Base-by-base conservation (phyloP, 225 moss, liverwort and hornwort species). In the Sphagnum contortum region DNA sequence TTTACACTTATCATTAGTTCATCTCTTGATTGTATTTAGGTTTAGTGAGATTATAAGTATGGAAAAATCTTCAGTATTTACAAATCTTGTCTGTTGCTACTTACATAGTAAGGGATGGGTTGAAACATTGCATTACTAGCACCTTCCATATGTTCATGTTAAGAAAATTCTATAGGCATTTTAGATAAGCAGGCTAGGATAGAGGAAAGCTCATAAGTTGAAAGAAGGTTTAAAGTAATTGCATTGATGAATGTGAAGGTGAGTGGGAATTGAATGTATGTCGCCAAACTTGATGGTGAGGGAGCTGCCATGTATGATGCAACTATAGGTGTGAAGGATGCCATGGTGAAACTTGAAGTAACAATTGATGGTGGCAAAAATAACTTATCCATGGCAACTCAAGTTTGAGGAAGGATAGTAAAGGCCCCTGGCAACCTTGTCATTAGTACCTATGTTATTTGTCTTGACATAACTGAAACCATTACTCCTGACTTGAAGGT, bases 181-280 rank as follows among this genome's bases (percentile, higher is more conserved):
- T 29, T 29, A 29, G 29, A 29, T 29, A 29, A 29, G 29, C 29
- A 29, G 29, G 29, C 29, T 1, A 29, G 29, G 29, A 29, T 29
- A 29, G 29, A 29, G 29, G 1, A 29, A 29, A 29, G 29, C 29
- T 29, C 29, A 29, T 29, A 29, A 0, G 1, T 29, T 29, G 29
- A 12, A 29, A 1, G 29, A 29, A 60, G 29, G n/a, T 6, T 60
- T 76, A 59, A 92, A 90, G 90, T 82, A 47, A 89, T 90, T 68
- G 81, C 96, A 54, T 72, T 98, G 79, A 91, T 82, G 87, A 92
- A 92, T 71, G 80, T 98, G 59, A 98, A 98, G 74, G 96, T 92
- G 9, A 98, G 96, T 72, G 96, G 96, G 50, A 98, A 98, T 60
- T 98, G 88, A 92, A 98, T 98, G 96, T 98, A 98, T 71, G 96